Evolutionary conservation across 2,329 filamentous ascomycete species (phyloP).

Genomic region (Fusarium armeniacum): DNA sequence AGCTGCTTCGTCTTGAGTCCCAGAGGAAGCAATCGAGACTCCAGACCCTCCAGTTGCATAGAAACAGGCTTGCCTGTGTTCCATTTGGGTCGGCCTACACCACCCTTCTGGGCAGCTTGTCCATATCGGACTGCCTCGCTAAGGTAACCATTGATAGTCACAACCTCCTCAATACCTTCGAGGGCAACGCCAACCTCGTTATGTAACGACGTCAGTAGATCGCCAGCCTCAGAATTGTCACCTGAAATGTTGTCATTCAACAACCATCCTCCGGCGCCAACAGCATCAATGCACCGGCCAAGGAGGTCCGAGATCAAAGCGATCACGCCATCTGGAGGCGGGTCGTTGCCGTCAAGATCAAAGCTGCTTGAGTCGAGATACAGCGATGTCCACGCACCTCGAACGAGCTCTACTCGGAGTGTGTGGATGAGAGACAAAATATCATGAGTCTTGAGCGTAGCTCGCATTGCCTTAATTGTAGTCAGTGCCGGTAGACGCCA

Average conservation of each 20-base stretch:
- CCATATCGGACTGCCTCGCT: constrained; percentile 76
- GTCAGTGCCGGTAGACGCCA: constrained; percentile 72
- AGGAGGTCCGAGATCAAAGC: constrained; percentile 79
- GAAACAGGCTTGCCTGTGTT: constrained; percentile 61
- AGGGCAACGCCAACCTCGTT: constrained; percentile 78
- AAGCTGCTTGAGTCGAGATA: constrained; percentile 73
- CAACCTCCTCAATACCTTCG: constrained; percentile 78
- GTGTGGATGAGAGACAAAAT: constrained; percentile 79
- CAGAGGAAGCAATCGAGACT: constrained; percentile 74
- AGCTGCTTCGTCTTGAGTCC: constrained; percentile 74
- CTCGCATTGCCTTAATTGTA: constrained; percentile 74
- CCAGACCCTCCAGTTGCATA: constrained; percentile 58
- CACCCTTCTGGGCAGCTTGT: constrained; percentile 56
- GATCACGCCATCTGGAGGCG: constrained; percentile 76
- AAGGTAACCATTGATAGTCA: constrained; percentile 73
- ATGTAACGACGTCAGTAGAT: constrained; percentile 75
- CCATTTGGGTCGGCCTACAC: constrained; percentile 48
- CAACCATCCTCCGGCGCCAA: constrained; percentile 82
- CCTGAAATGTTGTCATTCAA: constrained; percentile 69
- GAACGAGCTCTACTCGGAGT: constrained; percentile 78
- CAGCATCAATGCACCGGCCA: constrained; percentile 79
- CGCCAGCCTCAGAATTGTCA: constrained; percentile 68
- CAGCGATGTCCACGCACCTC: constrained; percentile 80
- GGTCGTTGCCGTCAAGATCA: constrained; percentile 58
- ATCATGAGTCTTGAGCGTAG: constrained; percentile 74